Evolutionary conservation across 129 eudicot species (phyloP), one percentile per base, ranked within the genome.

Genomic region (Deinandra increscens): DNA sequence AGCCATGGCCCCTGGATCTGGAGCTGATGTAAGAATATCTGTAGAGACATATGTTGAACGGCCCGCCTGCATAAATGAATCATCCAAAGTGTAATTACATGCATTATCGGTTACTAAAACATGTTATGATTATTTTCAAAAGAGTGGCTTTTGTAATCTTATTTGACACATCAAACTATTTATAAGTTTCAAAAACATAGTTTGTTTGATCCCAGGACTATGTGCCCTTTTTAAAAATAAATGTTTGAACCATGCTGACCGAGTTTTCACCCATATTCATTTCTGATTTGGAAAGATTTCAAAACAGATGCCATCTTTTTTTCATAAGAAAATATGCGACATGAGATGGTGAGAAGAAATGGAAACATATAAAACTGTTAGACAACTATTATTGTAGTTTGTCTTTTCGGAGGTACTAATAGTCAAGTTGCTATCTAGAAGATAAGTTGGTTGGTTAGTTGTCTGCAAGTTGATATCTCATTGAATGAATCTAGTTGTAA

Each of bases 1-100:
- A 72, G 98, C 98, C 95, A 89, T 87, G 55, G 98, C 98, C 22
- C 96, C 98, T 51, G 98, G 98, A 80, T 89, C 98, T 0, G 98
- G 96, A 75, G 86, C 88, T 31, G 87, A 81, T 64, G 95, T 81
- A 29, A 92, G 95, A 69, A 74, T 78, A 37, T 84, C 88, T 23
- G 69, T 75, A 34, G 91, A 77, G 6, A 92, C 82, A 51, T 92
- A 92, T 7, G 91, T 80, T 60, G 98, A 86, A 26, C 98, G 91
- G 19, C 98, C 98, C 58, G 98, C 98, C 98, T 92, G 76, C 8
- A 54, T 22, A 14, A 4, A 18, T 6, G 5, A 3, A 36, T 14
- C 2, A 45, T 14, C 51, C 17, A 45, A 45, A 45, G 19, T 45
- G 50, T 12, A 45, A 45, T 45, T 45, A 14, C 1, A 45, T 45